Base-by-base conservation (phyloP, 495 filamentous ascomycete species). In the Usnea hakonensis region DNA sequence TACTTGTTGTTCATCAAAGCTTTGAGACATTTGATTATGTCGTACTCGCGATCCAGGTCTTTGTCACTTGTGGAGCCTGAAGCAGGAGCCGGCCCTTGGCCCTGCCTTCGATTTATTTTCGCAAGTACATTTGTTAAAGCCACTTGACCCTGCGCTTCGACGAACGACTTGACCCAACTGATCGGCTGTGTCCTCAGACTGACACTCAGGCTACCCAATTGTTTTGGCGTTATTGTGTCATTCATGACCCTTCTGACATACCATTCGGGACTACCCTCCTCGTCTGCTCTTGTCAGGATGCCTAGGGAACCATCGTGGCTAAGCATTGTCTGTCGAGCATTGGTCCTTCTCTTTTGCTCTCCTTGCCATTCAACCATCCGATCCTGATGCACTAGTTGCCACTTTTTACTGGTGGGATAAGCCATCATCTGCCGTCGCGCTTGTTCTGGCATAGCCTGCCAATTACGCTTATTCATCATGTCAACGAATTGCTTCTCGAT, bases 1-100 rank as follows among this genome's bases (percentile, higher is more conserved):
- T 93, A 97, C 70, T 96, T 96, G 81, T 95, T 98, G 81, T 98
- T 98, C 88, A 97, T 95, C 54, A 97, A 74, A 54, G 91, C 90
- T 75, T 97, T 98, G 56, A 98, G 73, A 75, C 95, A 97, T 76
- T 98, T 98, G 63, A 95, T 84, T 67, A 98, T 96, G 69, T 97
- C 94, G 74, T 97, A 97, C 76, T 98, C 94, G 58, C 88, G 85
- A 67, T 98, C 94, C 55, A 95, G 77, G 69, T 96, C 90, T 72
- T 90, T 92, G 65, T 96, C 90, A 64, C 78, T 83, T n/a, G 83
- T 86, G 19, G 75, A 76, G 26, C 85, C 81, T 37, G 75, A 75
- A 14, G 85, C 81, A 8, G 86, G 83, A 11, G 85, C 79, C 21
- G 87, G 87, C 9, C 91, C 91, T 64, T 87, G 80, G 19, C 82